These are phyloP conservation scores for Tephrocybe rancida DNA, from an alignment of 768 basidiomycete species.

Conservation along the genomic window DNA sequence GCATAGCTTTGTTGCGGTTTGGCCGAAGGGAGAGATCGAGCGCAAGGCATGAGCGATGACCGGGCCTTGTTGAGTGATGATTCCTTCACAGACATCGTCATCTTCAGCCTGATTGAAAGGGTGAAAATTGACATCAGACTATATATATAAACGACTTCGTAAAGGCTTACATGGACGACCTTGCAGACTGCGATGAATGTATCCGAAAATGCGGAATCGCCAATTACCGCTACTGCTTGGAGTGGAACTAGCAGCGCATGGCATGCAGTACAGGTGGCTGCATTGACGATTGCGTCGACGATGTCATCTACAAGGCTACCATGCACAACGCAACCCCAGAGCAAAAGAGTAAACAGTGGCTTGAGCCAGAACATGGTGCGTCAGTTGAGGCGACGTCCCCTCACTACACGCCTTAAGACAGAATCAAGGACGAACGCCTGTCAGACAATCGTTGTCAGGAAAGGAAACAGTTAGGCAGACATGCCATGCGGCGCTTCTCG, in stretches of 20 bases:
- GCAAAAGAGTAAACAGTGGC: slow-evolving; percentile 18
- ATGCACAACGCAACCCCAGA: slow-evolving; percentile 15
- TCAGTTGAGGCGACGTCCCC: background rate
- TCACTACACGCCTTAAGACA: background rate
- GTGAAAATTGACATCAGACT: background rate
- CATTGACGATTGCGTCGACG: slow-evolving; percentile 43
- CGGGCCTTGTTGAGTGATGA: slow-evolving; percentile 51
- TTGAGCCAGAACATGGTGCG: slow-evolving; percentile 3
- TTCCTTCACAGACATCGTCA: slow-evolving; percentile 59
- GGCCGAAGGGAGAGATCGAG: slow-evolving; percentile 44
- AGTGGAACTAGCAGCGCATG: slow-evolving; percentile 51
- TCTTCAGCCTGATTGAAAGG: slow-evolving; percentile 43
- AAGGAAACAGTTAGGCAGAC: background rate
- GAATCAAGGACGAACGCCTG: background rate
- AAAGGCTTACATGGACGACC: slow-evolving; percentile 35
- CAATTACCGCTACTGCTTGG: slow-evolving; percentile 46
- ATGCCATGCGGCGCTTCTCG: background rate
- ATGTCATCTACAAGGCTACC: slow-evolving; percentile 42
- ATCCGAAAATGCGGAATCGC: slow-evolving; percentile 47
- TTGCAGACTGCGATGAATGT: slow-evolving; percentile 49
- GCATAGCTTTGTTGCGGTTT: slow-evolving; percentile 57
- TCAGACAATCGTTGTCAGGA: background rate
- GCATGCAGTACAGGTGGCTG: slow-evolving; percentile 52
- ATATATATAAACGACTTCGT: background rate
- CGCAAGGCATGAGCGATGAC: slow-evolving; percentile 61